Base-by-base conservation (phyloP, 2,329 filamentous ascomycete genomes). In the Fusarium cyanostomum region DNA sequence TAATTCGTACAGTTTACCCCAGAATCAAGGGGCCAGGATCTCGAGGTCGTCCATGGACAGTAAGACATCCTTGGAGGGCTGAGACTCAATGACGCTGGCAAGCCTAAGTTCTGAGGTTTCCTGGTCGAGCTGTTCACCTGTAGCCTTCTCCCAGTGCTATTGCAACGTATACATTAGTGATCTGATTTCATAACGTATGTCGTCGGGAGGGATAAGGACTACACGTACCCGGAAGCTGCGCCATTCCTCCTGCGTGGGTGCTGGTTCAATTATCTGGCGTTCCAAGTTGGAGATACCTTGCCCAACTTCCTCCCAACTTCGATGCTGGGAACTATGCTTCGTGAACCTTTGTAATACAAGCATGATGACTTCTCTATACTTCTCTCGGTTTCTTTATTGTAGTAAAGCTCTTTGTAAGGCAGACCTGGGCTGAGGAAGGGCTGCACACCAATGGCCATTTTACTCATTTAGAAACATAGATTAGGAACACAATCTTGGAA, bases 1-100 rank as follows among this genome's bases (percentile, higher is more conserved):
- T 13, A 59, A 16, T 2, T 37, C 37, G n/a, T 52, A 46, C 8
- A 68, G 15, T 2, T 30, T 10, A 7, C 21, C 27, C 42, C 52
- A 59, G 48, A 56, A 59, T 3, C 38, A 15, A 3, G 57, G 57
- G 28, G 39, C 43, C 37, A 59, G 27, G 16, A 68, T 52, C 13
- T 68, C 65, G 15, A 55, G 28, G 2, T 59, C 41, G 13, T 58
- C 33, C 7, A 55, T 26, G 31, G 39, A 15, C 7, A 43, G 16
- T 4, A 2, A 8, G 11, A 10, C 12, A 8, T 27, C 21, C 18
- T 13, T 26, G 12, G 16, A 13, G n/a, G 37, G 30, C 12, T 48
- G 43, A 13, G 44, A 24, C 11, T 31, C 11, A 12, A 61, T 49
- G 3, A 38, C 43, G 7, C 8, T 18, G 24, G 37, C 15, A 7